Percentiles rank a stretch among this genome's conserved stretches.
Evolutionary conservation across 352 stramenopile species (phyloP).

Genomic region (Peronospora destructor): DNA sequence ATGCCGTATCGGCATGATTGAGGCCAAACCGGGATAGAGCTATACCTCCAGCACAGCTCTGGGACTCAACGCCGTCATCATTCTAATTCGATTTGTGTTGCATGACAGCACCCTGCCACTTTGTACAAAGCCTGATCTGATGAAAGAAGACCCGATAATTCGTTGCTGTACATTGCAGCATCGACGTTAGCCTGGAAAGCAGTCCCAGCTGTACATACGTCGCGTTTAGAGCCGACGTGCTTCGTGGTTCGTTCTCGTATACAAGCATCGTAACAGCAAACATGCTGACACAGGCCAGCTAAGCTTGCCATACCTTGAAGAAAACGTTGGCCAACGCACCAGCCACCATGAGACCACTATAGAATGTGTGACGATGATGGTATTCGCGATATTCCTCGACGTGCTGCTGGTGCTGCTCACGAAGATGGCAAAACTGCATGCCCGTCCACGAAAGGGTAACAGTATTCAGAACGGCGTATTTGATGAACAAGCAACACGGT

Average conservation of each 20-base stretch:
- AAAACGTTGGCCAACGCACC: constrained; percentile 32
- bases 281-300: constrained; percentile 28
- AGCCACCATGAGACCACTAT: constrained; percentile 37
- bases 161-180: constrained; percentile 37
- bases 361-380: constrained; percentile 43
- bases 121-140: constrained; percentile 18
- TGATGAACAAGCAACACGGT: constrained; percentile 36
- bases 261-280: constrained; percentile 27
- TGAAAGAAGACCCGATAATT: constrained; percentile 32
- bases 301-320: constrained; percentile 28
- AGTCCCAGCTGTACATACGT: constrained; percentile 22
- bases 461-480: constrained; percentile 41
- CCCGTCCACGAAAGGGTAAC: constrained; percentile 21
- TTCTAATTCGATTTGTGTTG: constrained; percentile 31
- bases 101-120: constrained; percentile 20
- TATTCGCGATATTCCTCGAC: constrained; percentile 26
- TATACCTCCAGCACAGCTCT: constrained; percentile 32
- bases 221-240: constrained; percentile 12
- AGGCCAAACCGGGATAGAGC: constrained; percentile 32
- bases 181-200: constrained; percentile 28
- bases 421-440: constrained; percentile 24
- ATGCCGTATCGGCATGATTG: constrained; percentile 33
- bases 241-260: constrained; percentile 27
- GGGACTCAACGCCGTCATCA: constrained; percentile 36
- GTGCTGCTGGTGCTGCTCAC: constrained; percentile 14